A percentile compares a stretch with the other conserved stretches of the same genome.
phyloP scores from a whole-genome alignment of 1,139 yeast species.

The Chernovozyma sophiae-reginae region DNA sequence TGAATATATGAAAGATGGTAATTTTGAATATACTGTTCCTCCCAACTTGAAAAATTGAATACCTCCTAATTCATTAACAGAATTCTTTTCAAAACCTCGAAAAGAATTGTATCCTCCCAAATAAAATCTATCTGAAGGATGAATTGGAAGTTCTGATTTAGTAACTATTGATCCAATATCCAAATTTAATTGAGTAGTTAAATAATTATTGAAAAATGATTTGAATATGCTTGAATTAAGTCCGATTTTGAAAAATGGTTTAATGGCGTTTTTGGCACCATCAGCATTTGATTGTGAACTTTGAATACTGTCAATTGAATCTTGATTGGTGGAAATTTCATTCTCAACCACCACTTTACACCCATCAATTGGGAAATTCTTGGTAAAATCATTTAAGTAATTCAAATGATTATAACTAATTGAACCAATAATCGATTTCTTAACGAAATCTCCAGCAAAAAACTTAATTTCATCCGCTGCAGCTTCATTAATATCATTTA shows the following conservation, averaged over 20 bases:
- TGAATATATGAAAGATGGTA: slow-evolving; percentile 29
- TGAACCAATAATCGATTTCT: slow-evolving; percentile 30
- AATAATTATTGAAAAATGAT: slow-evolving; percentile 30
- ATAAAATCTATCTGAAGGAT: slow-evolving; percentile 46
- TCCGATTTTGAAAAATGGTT: slow-evolving; percentile 22
- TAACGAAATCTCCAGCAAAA: slow-evolving; percentile 32
- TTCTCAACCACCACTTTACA: slow-evolving; percentile 16
- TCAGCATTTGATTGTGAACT: slow-evolving; percentile 14
- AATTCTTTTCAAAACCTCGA: slow-evolving; percentile 37
- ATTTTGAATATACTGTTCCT: slow-evolving; percentile 31
- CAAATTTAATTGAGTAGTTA: slow-evolving; percentile 35
- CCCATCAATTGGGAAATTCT: slow-evolving; percentile 33
- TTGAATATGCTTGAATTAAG: slow-evolving; percentile 29
- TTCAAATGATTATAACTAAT: slow-evolving; percentile 20
- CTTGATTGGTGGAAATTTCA: slow-evolving; percentile 34
- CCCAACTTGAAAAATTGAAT: slow-evolving; percentile 34
- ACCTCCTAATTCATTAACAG: slow-evolving; percentile 38
- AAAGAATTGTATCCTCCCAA: slow-evolving; percentile 41
- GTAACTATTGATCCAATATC: slow-evolving; percentile 32
- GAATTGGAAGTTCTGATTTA: slow-evolving; percentile 28
- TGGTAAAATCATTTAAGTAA: slow-evolving; percentile 22
- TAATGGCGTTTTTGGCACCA: neutral
- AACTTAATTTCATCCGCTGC: slow-evolving; percentile 31
- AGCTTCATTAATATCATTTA: slow-evolving; percentile 40
- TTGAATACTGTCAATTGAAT: slow-evolving; percentile 16